Base-by-base conservation (phyloP, 352 stramenopile species). In the Phytopythium delawarense region DNA sequence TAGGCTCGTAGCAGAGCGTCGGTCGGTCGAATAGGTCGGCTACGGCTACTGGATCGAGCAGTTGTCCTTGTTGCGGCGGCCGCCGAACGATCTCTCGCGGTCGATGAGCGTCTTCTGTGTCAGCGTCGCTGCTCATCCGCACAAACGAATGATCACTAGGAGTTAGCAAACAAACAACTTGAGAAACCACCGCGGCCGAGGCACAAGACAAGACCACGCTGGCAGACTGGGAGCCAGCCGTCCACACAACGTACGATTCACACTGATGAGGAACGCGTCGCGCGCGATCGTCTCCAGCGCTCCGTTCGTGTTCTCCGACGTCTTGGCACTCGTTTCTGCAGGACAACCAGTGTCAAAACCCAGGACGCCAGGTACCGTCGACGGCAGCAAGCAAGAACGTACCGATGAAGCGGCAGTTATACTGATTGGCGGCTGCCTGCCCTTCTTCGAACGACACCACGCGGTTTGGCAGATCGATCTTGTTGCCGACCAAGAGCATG, bases 401-500 rank as follows among this genome's bases (percentile, higher is more conserved):
- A 91, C 87, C 86, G 69, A 96, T 94, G 74, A 93, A 96, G 64
- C 85, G 87, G 34, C 85, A 91, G 64, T 80, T 82, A 68, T 96
- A 95, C 67, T 91, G 78, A 44, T 88, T 88, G 40, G 88, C 88
- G 45, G 85, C 75, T 2, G 83, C 84, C 66, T 92, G 72, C 1
- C 88, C 88, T 72, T 96, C 80, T 57, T 95, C 84, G 21, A 78
- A 79, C 13, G 76, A 75, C 16, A 96, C 83, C 18, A 90, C 81
- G 32, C 87, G 87, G 52, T 92, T 93, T 7, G 84, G 77, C 55
- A 97, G 59, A 90, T 97, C 91, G 54, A 96, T 96, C 73, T 97
- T 97, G 77, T 97, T 97, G 62, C 89, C 91, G 46, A 97, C 87
- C 4, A 97, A 68, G 45, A 96, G 67, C 86, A 92, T 95, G 18